Evolutionary conservation across 108 stramenopile species (phyloP).

Genomic region (Epipyxis sp.): DNA sequence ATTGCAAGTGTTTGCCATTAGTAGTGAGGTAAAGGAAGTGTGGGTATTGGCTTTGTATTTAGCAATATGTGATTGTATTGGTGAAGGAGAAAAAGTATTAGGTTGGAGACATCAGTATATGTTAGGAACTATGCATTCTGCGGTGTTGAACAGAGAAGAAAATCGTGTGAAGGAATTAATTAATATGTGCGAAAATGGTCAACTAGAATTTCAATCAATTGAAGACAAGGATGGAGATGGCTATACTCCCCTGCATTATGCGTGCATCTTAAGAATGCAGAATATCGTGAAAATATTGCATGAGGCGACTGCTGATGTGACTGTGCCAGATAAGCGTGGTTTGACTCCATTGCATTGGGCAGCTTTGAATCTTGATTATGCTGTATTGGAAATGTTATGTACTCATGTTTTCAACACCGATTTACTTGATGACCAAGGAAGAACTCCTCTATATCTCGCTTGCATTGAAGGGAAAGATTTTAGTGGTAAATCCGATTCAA

Average conservation of each 20-base stretch:
- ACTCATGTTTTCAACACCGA: constrained; percentile 21
- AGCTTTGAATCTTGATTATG: constrained; percentile 8
- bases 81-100: not conserved
- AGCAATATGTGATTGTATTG: constrained; percentile 15
- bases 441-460: not conserved
- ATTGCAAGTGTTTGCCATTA: not conserved
- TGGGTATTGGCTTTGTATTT: constrained; percentile 19
- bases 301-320: constrained; percentile 25
- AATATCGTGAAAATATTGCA: constrained; percentile 16
- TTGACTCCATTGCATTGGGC: constrained; percentile 32
- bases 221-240: constrained; percentile 18
- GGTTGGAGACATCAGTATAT: constrained; percentile 34
- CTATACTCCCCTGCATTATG: constrained; percentile 29
- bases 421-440: not conserved
- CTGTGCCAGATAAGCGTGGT: constrained; percentile 11
- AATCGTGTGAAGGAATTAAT: not conserved
- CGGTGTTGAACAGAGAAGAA: constrained; percentile 5
- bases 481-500: not conserved
- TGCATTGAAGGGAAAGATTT: constrained; percentile 6
- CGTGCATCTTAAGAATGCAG: constrained; percentile 14
- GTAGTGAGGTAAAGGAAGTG: not conserved
- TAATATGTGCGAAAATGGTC: not conserved
- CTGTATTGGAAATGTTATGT: not conserved
- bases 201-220: not conserved
- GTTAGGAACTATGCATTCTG: constrained; percentile 28